phyloP scores from a whole-genome alignment of 257 asterid species.

The Nicotiana undulata region DNA sequence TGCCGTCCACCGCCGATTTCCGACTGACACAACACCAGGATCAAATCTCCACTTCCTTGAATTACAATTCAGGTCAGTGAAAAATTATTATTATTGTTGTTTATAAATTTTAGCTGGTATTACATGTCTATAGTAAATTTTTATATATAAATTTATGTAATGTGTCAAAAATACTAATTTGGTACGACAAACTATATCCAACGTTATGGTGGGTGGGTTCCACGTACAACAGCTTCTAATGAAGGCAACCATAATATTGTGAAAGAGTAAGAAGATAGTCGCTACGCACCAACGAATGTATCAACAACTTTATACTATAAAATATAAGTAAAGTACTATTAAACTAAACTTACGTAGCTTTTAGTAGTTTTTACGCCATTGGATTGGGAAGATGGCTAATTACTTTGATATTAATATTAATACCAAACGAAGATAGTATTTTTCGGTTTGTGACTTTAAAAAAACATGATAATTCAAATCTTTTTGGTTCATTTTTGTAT shows the following conservation, averaged over 20 bases:
- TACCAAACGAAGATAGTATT: too few species aligned
- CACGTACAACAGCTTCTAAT: background rate
- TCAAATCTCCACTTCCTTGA: conserved; percentile 31
- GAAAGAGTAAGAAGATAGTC: background rate
- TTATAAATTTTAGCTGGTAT: too few species aligned
- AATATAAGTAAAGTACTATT: too few species aligned
- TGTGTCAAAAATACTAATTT: too few species aligned
- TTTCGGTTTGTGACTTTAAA: too few species aligned
- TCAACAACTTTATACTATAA: background rate
- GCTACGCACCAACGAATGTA: background rate
- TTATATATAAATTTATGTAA: too few species aligned
- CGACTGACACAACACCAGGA: conserved; percentile 42
- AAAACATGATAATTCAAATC: too few species aligned
- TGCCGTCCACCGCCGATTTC: conserved; percentile 27
- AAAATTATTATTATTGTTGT: too few species aligned
- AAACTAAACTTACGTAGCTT: background rate
- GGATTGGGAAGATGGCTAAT: background rate
- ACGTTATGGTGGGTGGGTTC: background rate
- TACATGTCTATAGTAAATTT: background rate
- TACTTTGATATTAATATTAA: background rate
- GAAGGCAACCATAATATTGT: conserved; percentile 3
- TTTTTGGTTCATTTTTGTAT: too few species aligned
- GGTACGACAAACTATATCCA: too few species aligned
- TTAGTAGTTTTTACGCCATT: background rate
- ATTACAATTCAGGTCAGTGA: conserved; percentile 63